Evolutionary conservation across 2,329 filamentous ascomycete genomes (phyloP), one percentile per base, ranked within the genome.

Genomic region (Nannizzia gypsea): DNA sequence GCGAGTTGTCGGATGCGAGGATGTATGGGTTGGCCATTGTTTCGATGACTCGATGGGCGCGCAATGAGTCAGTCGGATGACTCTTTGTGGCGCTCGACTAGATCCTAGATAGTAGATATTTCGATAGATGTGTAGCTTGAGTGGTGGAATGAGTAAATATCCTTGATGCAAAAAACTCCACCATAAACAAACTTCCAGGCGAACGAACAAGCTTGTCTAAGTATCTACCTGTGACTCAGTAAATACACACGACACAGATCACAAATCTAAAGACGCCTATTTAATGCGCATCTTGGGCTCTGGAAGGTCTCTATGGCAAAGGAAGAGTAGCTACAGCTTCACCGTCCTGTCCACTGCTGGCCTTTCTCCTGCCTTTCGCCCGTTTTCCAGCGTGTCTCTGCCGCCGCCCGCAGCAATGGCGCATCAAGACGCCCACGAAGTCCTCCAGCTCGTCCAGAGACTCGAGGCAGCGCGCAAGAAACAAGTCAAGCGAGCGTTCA

Each of bases 1-100:
- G 76, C 57, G 87, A 87, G 68, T 90, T 87, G 72, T 96, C 92
- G 62, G 92, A 89, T 44, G 91, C 92, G 56, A 90, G 80, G 60
- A 90, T 78, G 70, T 86, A 89, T 42, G 72, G 70, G 63, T 70
- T 69, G 63, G 69, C 68, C 73, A 75, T 76, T 9, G 38, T 40
- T 5, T 17, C 38, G 9, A 2, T 40, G 38, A 50, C 66, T 22
- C 17, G 9, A 2, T 48, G 44, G 4, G 44, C n/a, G n/a, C n/a
- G n/a, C n/a, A n/a, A n/a, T 48, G n/a, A 48, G 44, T 62, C 6
- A n/a, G 11, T 6, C 31, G 8, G 31, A 48, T 24, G 44, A 48
- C 46, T 52, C 46, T 17, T 20, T 52, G 46, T 52, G 46, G 46
- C 22, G 46, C 31, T 34, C 15, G 9, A 52, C 20, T 20, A 63